Base-by-base conservation (phyloP, 768 basidiomycete species). In the Crucibulum laeve region DNA sequence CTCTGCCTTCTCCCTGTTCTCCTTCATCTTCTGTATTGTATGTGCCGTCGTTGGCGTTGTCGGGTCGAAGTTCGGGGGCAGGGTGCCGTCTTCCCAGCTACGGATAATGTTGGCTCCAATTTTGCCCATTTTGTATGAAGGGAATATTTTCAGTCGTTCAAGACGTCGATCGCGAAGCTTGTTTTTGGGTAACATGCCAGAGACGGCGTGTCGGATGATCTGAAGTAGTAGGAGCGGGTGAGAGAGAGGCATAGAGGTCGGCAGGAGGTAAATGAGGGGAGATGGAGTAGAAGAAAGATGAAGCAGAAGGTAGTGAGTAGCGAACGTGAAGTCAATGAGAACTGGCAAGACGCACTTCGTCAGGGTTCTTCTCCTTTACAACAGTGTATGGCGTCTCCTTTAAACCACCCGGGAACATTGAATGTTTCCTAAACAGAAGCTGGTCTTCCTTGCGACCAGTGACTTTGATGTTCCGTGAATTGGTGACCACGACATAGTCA, bases 131-230 rank as follows among this genome's bases (percentile, higher is more conserved):
- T 88, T 78, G 40, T 80, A 67, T 7, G 79, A 87, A 30, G 88
- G 79, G 57, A 94, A 98, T 51, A 98, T 87, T 48, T 88, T 85
- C 38, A 99, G 72, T 43, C 96, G 73, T 46, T 89, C 91, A 38
- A 99, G 65, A 25, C 96, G 78, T 36, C 89, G 76, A 37, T 95
- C 89, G 19, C 96, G 81, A 48, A 96, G 80, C 50, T 87, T 94
- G 73, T 99, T 99, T 68, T 98, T 99, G 25, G 95, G 96, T 43
- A 99, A 73, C 96, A 99, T 99, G 54, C 95, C 91, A 8, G 95
- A 88, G 3, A 99, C 96, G 3, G 96, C 96, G 51, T 91, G 81
- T 10, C 91, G 83, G 45, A 99, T 91, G 53, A 98, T 90, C 96
- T 99, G 59, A 13, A 44, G 22, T n/a, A n/a, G n/a, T n/a, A n/a